phyloP scores from a whole-genome alignment of 345 rosid genomes.

The Microcos paniculata region DNA sequence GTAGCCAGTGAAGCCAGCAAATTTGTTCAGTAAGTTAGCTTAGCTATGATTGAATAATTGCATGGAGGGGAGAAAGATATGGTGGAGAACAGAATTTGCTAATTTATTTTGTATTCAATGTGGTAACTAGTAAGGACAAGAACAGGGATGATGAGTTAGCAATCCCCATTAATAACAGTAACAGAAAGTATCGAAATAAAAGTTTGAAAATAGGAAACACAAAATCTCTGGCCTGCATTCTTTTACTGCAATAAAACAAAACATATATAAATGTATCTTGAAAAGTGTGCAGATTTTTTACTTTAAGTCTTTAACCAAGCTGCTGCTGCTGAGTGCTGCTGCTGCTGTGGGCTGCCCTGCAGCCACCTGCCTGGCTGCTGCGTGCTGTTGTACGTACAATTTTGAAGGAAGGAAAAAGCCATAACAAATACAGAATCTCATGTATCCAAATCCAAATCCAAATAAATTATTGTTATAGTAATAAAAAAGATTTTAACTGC shows the following conservation, averaged over 20 bases:
- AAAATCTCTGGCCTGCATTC: neutral
- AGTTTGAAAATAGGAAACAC: neutral
- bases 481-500: neutral
- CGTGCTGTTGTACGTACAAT: neutral
- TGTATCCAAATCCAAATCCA: neutral
- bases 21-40: no score
- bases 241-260: neutral
- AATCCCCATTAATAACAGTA: neutral
- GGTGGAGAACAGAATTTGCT: no score
- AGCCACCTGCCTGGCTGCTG: neutral
- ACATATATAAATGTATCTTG: constrained; percentile 16
- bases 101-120: no score
- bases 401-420: neutral
- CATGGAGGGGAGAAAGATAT: no score
- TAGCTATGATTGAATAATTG: no score
- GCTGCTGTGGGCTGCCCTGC: no score
- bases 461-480: no score
- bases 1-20: no score
- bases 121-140: no score
- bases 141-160: no score
- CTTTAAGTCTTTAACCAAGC: constrained; percentile 17
- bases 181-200: neutral
- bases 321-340: neutral
- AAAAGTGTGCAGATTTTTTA: constrained; percentile 10
- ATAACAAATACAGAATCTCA: neutral